Evolutionary conservation across 208 protist species (phyloP).

Genomic region (Plasmodiophora brassicae): DNA sequence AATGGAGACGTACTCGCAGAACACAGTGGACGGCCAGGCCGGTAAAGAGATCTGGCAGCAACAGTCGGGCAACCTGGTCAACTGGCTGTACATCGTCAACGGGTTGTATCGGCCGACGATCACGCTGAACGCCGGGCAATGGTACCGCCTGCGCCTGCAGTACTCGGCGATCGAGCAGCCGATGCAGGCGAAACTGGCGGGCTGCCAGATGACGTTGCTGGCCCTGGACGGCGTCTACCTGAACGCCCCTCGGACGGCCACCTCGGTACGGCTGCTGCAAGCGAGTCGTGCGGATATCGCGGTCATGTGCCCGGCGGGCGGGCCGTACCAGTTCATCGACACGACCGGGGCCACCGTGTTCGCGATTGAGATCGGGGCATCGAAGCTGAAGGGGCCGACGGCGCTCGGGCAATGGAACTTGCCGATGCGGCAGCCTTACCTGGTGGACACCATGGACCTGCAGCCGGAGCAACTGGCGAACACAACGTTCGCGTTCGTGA

Average conservation of each 20-base stretch:
- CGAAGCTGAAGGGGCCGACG: neutral
- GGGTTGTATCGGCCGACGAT: neutral
- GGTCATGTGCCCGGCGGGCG: neutral
- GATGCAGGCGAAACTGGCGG: neutral
- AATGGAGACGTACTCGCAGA: neutral
- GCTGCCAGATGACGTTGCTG: constrained; percentile 34
- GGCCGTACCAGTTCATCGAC: neutral
- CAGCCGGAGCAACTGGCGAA: neutral
- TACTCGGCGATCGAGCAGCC: neutral
- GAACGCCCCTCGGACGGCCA: neutral
- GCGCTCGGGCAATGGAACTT: neutral
- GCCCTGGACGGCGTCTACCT: constrained; percentile 41
- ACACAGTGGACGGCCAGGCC: neutral
- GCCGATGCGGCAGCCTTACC: constrained; percentile 23
- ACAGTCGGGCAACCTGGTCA: neutral
- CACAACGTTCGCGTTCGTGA: neutral
- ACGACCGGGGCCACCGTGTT: neutral
- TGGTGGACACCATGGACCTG: neutral
- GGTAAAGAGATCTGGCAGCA: neutral
- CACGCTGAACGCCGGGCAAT: neutral
- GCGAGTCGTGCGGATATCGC: neutral
- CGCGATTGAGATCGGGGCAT: neutral
- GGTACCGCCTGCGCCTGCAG: constrained; percentile 31
- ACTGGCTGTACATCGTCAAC: constrained; percentile 35
- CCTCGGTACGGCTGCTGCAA: neutral